Evolutionary conservation across 2,329 filamentous ascomycete species (phyloP).

Genomic region (Hysterium pulicare): DNA sequence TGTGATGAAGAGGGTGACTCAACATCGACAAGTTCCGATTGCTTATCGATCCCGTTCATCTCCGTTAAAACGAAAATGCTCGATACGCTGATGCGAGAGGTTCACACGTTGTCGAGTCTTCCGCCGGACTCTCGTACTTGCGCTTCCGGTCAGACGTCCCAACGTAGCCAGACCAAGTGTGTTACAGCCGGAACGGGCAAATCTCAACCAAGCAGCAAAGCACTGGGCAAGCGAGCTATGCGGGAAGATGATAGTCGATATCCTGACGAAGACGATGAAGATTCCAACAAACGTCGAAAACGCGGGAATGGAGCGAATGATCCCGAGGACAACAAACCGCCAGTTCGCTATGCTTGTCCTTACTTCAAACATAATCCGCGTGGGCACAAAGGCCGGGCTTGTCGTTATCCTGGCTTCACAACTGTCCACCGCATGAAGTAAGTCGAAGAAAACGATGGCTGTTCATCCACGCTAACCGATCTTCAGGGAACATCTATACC

Average conservation of each 20-base stretch:
- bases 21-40: too few species aligned
- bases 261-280: not conserved
- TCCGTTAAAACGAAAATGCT: too few species aligned
- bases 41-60: too few species aligned
- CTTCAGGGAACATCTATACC: not conserved
- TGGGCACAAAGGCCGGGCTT: not conserved
- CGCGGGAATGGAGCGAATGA: not conserved
- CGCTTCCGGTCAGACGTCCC: too few species aligned
- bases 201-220: not conserved
- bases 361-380: slow-evolving; percentile 1
- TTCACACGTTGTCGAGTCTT: too few species aligned
- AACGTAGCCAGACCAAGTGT: too few species aligned
- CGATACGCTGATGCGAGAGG: too few species aligned
- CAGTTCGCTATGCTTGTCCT: not conserved
- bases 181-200: too few species aligned
- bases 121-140: too few species aligned
- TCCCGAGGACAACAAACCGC: not conserved
- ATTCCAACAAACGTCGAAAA: not conserved
- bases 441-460: not conserved
- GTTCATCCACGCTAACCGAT: too few species aligned
- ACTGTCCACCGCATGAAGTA: not conserved
- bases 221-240: not conserved
- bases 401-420: slow-evolving; percentile 1
- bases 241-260: not conserved
- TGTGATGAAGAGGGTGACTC: too few species aligned